Evolutionary conservation across 192 early-diverging fungal species (phyloP), one percentile per base, ranked within the genome.

Genomic region (Mortierella claussenii): DNA sequence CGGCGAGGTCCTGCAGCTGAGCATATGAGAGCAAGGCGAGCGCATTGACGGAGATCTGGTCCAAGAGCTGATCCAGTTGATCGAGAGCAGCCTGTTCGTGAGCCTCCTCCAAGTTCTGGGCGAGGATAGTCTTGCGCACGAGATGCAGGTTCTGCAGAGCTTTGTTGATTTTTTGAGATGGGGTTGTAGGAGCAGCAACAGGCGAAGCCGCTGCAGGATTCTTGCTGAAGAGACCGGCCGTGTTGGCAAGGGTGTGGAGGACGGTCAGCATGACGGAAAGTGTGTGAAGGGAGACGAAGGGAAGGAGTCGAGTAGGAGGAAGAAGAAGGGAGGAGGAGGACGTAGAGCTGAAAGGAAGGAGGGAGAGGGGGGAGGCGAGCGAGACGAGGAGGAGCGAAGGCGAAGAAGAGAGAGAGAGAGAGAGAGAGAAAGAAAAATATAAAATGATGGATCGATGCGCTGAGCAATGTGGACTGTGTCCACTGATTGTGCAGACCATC

Each of bases 21-120:
- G 51, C 9, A 10, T 44, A 55, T 21, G 34, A 32, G 15, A 76
- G 18, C 12, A 37, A 28, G 4, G 73, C 58, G 46, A 76, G 64
- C 20, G 73, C 58, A 43, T 60, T 67, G 64, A 76, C 73, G 0
- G 73, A 67, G 59, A 76, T 59, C 49, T 66, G 73, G 52, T 76
- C 73, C 26, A 76, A 65, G 31, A 76, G 58, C 33, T 67, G 73
- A 42, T 76, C 73, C 12, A 76, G 46, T 23, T 58, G 64, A n/a
- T 43, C 10, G 20, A 76, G 59, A 2, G 73, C 73, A 9, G 52
- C 57, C 46, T 76, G 73, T 31, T 76, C 73, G 37, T 67, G 64
- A 15, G 9, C 9, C 18, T 76, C 73, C 27, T 53, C 23, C 18
- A 76, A 32, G 73, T 76, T 66, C 58, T 76, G 64, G 34, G 57